Conservation (phyloP, 164 flowering plant genomes). For the Chloranthus sessilifolius region DNA sequence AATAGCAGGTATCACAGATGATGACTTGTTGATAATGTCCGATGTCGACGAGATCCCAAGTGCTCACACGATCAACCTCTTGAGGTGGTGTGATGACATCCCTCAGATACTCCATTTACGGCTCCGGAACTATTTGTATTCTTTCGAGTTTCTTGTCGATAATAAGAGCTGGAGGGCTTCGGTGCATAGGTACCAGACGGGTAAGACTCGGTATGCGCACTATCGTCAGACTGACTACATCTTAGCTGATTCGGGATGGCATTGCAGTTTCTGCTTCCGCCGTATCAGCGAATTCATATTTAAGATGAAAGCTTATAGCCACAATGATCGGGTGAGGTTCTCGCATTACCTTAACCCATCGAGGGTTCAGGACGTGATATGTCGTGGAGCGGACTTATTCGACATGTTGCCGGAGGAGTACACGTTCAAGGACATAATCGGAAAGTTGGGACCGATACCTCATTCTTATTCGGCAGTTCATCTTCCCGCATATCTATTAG, state of each 20-base stretch:
- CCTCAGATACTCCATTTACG: conserved; percentile 76
- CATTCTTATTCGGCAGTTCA: conserved; percentile 80
- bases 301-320: conserved; percentile 97
- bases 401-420: conserved; percentile 97
- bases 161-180: conserved; percentile 90
- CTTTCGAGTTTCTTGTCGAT: conserved; percentile 66
- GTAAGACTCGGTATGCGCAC: conserved; percentile 82
- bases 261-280: conserved; percentile 95
- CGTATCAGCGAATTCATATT: conserved; percentile 72
- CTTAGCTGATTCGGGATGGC: conserved; percentile 90
- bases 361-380: conserved; percentile 72
- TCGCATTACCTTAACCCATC: conserved; percentile 58
- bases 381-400: conserved; percentile 69
- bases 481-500: conserved; percentile 62
- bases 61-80: conserved; percentile 70
- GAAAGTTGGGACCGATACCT: conserved; percentile 78
- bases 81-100: conserved; percentile 90
- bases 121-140: conserved; percentile 71
- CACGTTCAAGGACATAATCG: conserved; percentile 79
- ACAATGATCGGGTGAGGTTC: conserved; percentile 72
- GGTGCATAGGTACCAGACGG: conserved; percentile 55
- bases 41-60: conserved; percentile 96
- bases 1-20: conserved; percentile 81
- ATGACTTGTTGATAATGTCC: conserved; percentile 87
- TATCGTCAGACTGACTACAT: conserved; percentile 64